A percentile compares a stretch with the other conserved stretches of the same genome.
phyloP scores from a whole-genome alignment of 2,329 filamentous ascomycete genomes.

The Sclerotinia spermophila region DNA sequence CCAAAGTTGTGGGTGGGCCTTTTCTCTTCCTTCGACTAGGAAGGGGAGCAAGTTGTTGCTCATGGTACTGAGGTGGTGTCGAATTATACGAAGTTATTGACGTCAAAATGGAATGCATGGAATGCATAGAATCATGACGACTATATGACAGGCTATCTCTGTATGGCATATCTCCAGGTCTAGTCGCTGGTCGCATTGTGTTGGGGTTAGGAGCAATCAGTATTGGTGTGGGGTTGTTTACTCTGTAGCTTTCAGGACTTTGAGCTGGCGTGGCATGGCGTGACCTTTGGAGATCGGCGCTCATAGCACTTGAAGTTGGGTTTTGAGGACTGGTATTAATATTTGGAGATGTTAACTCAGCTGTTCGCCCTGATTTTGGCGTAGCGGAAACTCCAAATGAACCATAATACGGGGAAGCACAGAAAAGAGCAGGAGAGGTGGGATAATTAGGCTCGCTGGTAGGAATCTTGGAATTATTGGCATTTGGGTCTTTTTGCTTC shows the following conservation, averaged over 20 bases:
- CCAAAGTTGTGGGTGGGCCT: slow-evolving; percentile 21
- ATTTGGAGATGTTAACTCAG: slow-evolving; percentile 23
- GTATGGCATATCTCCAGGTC: slow-evolving; percentile 17
- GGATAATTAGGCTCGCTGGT: slow-evolving; percentile 26
- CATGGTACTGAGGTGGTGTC: slow-evolving; percentile 20
- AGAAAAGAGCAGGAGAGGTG: slow-evolving; percentile 20
- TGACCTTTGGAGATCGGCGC: slow-evolving; percentile 19
- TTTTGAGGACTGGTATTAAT: slow-evolving; percentile 24
- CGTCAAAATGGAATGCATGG: slow-evolving; percentile 29
- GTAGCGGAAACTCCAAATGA: slow-evolving; percentile 30
- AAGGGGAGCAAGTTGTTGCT: background rate
- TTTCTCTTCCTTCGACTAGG: slow-evolving; percentile 29
- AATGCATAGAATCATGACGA: slow-evolving; percentile 28
- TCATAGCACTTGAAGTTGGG: slow-evolving; percentile 25
- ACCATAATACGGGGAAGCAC: slow-evolving; percentile 28
- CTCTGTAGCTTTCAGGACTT: slow-evolving; percentile 18
- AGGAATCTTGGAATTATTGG: slow-evolving; percentile 21
- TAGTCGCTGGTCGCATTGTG: slow-evolving; percentile 23
- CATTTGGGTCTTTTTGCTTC: slow-evolving; percentile 28
- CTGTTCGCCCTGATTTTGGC: slow-evolving; percentile 21
- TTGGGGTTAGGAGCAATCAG: slow-evolving; percentile 31
- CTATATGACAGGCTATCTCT: slow-evolving; percentile 16
- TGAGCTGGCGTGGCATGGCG: slow-evolving; percentile 21
- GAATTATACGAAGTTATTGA: slow-evolving; percentile 25
- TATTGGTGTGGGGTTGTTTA: slow-evolving; percentile 23